Base-by-base conservation (phyloP, 2,329 filamentous ascomycete genomes). In the Coniochaeta pulveracea region DNA sequence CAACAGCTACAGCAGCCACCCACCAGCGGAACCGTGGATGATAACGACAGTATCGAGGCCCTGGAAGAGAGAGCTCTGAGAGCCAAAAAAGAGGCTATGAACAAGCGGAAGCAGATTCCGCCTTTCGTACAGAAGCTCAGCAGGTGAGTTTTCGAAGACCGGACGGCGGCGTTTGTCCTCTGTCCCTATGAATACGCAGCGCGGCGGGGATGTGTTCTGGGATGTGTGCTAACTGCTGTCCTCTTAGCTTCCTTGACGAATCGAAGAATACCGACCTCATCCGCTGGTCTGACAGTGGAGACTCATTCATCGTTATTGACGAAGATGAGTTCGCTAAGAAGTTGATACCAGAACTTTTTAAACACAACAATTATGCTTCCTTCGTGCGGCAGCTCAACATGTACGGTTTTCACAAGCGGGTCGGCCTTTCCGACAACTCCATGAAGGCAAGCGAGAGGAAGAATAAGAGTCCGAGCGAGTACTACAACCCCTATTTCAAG, bases 251-350 rank as follows among this genome's bases (percentile, higher is more conserved):
- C 50, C 70, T 98, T 10, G 88, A 98, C 48, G 81, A 93, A 49
- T 79, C 80, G 24, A 89, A 89, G 52, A 94, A 96, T 50, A 89
- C 86, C 3, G 85, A 95, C 21, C 66, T 96, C 31, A 98, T 98
- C 51, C 78, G 89, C 46, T 98, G 91, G 91, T 95, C 91, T 1
- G 85, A 93, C 47, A 85, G 89, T 49, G 91, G 91, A 19, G 86
- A 93, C 50, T 95, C 89, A 0, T 98, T 98, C 58, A 83, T 96
- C 36, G 89, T 98, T 4, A 63, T 96, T 7, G 89, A 98, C 49
- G 91, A 98, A 58, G 91, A 98, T 50, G 89, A 94, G 59, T 98
- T 98, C 52, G 95, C 91, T 14, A 96, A 95, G 60, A 85, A 84
- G 23, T 80, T 98, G 46, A 83, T 98, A 16, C 91, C 91, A 1